Conservation (phyloP, 192 early-diverging fungal species). For the Backusella australiensis region DNA sequence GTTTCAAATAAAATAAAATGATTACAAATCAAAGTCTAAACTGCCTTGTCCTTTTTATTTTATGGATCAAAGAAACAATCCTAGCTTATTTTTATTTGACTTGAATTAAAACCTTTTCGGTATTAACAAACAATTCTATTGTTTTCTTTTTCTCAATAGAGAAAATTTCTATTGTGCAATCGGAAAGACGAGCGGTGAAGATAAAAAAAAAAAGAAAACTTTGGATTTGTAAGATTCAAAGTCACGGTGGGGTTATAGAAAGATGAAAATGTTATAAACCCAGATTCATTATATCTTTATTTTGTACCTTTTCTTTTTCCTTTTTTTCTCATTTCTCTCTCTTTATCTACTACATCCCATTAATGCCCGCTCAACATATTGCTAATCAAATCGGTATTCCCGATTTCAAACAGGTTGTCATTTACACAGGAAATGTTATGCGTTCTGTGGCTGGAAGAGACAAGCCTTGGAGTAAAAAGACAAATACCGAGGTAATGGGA, state of each 20-base stretch:
- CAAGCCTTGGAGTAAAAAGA: conserved; percentile 39
- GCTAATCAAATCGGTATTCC: conserved; percentile 16
- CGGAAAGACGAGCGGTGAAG: not conserved
- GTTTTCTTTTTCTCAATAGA: no score
- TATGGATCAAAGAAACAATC: not conserved
- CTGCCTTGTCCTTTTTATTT: not conserved
- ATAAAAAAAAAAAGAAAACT: not conserved
- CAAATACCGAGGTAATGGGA: conserved; percentile 48
- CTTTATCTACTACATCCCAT: not conserved
- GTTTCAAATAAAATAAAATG: not conserved
- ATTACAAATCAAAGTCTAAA: conserved; percentile 1
- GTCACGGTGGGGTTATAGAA: not conserved
- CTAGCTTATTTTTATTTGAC: not conserved
- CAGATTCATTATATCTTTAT: not conserved
- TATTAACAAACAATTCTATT: not conserved
- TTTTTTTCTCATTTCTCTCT: not conserved
- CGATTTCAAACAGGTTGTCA: conserved; percentile 39
- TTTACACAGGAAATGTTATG: conserved; percentile 55
- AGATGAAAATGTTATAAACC: conserved; percentile 1
- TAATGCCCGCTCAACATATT: conserved; percentile 24
- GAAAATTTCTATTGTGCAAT: no score
- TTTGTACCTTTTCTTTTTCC: not conserved
- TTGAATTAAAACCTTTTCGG: not conserved
- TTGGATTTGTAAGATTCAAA: not conserved
- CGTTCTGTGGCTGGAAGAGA: conserved; percentile 40